Evolutionary conservation across 305 asterid genomes (phyloP), one percentile per base, ranked within the genome.

Genomic region (Rubia tinctorum): DNA sequence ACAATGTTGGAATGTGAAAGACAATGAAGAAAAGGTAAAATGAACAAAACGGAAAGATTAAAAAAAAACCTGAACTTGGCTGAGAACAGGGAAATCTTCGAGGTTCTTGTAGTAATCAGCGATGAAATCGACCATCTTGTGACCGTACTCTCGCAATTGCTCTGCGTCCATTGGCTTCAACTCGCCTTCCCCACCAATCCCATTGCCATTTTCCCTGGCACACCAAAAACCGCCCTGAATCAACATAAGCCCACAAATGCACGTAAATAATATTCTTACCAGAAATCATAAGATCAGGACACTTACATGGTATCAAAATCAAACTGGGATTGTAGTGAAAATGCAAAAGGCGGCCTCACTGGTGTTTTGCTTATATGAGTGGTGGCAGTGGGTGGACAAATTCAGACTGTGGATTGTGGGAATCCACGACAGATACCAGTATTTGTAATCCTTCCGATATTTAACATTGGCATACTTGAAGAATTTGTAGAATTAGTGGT

Each of bases 121-220:
- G 68, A 94, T 86, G 86, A 94, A 94, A 80, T 94, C 99, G 30
- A 92, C 98, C 99, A 94, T 92, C 78, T 85, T 78, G 87, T 94
- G 99, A 59, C 85, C 98, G 75, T 72, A 78, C 81, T 90, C 99
- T 80, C 98, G 86, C 78, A 94, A 74, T 76, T 92, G 98, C 70
- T 94, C 98, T 0, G 98, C 82, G 72, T 92, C 96, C 98, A 94
- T 94, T 70, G 96, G 89, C 91, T 92, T 92, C 88, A 94, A 80
- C 72, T 62, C 86, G 61, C 87, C 84, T 58, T 88, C 93, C 96
- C 97, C 88, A 53, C 12, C 18, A 61, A 60, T 43, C 53, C 60
- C 76, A 69, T 65, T 39, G 40, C 66, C 53, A 71, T 53, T 53
- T 53, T 53, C 60, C 60, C 60, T 53, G 60, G 15, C 18, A 49